Evolutionary conservation across 2,329 filamentous ascomycete species (phyloP).

Genomic region (Nannizziopsis arthrosporioides): DNA sequence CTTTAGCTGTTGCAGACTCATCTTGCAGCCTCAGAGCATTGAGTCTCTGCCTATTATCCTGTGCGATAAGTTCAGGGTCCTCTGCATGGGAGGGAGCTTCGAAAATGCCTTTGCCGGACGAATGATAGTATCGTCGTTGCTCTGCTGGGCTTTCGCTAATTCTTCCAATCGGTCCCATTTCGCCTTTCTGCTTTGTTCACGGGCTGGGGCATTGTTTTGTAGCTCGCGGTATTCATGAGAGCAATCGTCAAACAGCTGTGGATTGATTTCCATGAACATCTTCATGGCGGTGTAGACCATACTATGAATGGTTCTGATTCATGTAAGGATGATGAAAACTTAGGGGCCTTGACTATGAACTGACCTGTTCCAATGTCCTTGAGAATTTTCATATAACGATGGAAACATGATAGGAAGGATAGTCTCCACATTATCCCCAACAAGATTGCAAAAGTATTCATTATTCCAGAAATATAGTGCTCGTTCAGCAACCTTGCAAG

Average conservation of each 20-base stretch:
- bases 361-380: constrained; percentile 97
- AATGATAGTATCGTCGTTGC: constrained; percentile 38
- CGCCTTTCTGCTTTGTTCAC: constrained; percentile 67
- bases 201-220: constrained; percentile 79
- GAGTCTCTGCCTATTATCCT: constrained; percentile 75
- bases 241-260: constrained; percentile 95
- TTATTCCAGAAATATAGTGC: constrained; percentile 99
- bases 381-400: constrained; percentile 94
- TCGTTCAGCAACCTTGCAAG: constrained; percentile 68
- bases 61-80: constrained; percentile 55
- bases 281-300: constrained; percentile 99
- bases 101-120: constrained; percentile 23
- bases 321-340: constrained; percentile 23
- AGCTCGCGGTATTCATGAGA: constrained; percentile 96
- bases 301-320: constrained; percentile 82
- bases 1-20: constrained; percentile 42
- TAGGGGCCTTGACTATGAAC: constrained; percentile 19
- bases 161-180: constrained; percentile 83
- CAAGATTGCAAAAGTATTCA: constrained; percentile 98
- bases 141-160: constrained; percentile 53
- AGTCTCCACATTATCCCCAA: constrained; percentile 97
- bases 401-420: constrained; percentile 99
- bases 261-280: constrained; percentile 99
- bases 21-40: constrained; percentile 87
- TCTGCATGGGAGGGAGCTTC: constrained; percentile 37